Evolutionary conservation across 805 yeast species (phyloP), one percentile per base, ranked within the genome.

Genomic region (Lipomyces mesembrius): DNA sequence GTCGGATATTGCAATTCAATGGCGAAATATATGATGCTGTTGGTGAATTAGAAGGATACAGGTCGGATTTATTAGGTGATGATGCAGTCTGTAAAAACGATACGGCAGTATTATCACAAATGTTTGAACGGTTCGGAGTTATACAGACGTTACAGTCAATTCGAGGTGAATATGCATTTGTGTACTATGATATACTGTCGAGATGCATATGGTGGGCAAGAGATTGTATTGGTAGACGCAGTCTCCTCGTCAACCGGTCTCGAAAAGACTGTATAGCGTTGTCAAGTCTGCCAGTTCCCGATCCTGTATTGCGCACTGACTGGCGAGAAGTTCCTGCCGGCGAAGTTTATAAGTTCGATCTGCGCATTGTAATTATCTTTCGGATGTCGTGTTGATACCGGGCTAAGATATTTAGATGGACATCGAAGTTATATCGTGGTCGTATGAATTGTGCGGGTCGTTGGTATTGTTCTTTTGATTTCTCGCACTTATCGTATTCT

Each of bases 141-240:
- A 59, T 79, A 0, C 68, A 77, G 1, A 78, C 85, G 0, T 74
- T 91, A 1, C 74, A 78, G 7, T 61, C 60, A 1, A 72, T 92
- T 22, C 83, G 84, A 37, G 99, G 99, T 1, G 99, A 94, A 74
- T 95, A 88, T 80, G 95, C 99, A 0, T 79, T 81, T 64, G 78
- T 87, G 80, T 76, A 76, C 76, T 77, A 82, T 71, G 76, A 88
- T 20, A 20, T 68, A 0, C 68, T 75, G 0, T 68, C 79, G 0
- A 25, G 39, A 0, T 75, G 66, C 37, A 71, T 91, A 0, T 89
- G 85, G 79, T 95, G 92, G 79, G 98, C 96, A 0, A 84, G 97
- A 71, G 99, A 95, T 76, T 73, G 81, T 0, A 79, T 91, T 35
- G 99, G 99, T 0, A 88, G 89, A 73, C 83, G 97, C 69, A 89